Conservation (phyloP, 1,284 basidiomycete genomes). For the Trametes polyzona region DNA sequence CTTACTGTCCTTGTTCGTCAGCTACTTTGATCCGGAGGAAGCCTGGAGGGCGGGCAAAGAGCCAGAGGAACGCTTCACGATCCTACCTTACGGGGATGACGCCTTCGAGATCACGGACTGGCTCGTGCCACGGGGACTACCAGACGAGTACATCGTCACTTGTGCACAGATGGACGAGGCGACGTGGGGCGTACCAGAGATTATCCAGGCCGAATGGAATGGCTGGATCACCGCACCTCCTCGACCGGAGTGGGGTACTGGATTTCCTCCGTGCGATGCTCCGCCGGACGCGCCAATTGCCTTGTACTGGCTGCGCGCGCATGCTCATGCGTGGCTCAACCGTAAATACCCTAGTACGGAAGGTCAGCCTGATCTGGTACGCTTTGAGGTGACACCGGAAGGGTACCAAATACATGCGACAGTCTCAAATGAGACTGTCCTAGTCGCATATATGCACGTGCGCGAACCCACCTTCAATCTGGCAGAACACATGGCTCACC, state of each 20-base stretch:
- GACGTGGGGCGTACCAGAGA: too few relatives aligned
- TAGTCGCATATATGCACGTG: neutral
- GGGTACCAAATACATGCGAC: neutral
- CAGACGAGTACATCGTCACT: too few relatives aligned
- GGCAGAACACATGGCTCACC: neutral
- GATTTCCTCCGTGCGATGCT: neutral
- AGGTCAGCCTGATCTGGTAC: neutral
- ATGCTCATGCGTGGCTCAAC: neutral
- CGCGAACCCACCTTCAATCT: neutral
- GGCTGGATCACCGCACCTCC: neutral
- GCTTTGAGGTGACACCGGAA: neutral
- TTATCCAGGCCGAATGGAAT: neutral
- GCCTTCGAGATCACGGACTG: too few relatives aligned
- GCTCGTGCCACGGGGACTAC: too few relatives aligned
- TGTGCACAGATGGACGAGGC: too few relatives aligned
- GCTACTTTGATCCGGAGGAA: too few relatives aligned
- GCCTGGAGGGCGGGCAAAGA: too few relatives aligned
- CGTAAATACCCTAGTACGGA: neutral
- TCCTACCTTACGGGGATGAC: too few relatives aligned
- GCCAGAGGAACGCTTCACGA: too few relatives aligned
- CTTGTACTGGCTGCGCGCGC: constrained; percentile 4
- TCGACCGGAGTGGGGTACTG: neutral
- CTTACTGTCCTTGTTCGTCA: too few relatives aligned
- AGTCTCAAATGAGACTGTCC: neutral
- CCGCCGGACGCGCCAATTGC: neutral